Evolutionary conservation across 208 protist genomes (phyloP), one percentile per base, ranked within the genome.

Genomic region (Leishmania major): DNA sequence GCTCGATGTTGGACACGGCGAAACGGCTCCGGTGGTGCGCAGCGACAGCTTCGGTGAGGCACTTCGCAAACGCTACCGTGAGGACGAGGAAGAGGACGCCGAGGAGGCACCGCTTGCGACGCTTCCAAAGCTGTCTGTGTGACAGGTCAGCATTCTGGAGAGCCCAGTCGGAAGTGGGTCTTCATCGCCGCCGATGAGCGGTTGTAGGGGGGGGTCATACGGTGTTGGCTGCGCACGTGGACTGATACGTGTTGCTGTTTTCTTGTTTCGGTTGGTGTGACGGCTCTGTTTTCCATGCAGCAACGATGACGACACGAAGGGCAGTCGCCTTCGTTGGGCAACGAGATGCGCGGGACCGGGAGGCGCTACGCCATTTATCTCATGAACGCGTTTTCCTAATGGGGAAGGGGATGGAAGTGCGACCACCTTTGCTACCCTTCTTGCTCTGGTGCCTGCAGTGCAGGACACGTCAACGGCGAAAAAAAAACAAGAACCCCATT

Each of bases 61-160:
- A 17, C 89, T 97, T 51, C 90, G 91, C 3, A 97, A 97, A 84
- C 90, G 94, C 17, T 93, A 93, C 80, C 87, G 91, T 43, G 92
- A 95, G 15, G 94, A 97, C 28, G 92, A 96, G 17, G 88, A 92
- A 19, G 88, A 89, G 6, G 87, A 91, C 64, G 25, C 49, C 40
- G 78, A 76, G 5, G 69, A n/a, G 7, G 73, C 64, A 5, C 78
- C 78, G 37, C 64, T 69, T 47, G 43, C 73, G 8, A 28, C 55
- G 28, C 71, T 86, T 45, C 82, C 82, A 57, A 82, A 76, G 57
- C 73, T 86, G 25, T 43, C 64, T 10, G 19, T 76, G 72, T 82
- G 28, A 75, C 53, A 47, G 6, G 25, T 72, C 66, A 66, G 40
- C 10, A 28, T 8, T 51, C 0, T 35, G 35, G n/a, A 51, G 43